Base-by-base conservation (phyloP, 1,139 yeast genomes). In the Yamadazyma epiphylla region DNA sequence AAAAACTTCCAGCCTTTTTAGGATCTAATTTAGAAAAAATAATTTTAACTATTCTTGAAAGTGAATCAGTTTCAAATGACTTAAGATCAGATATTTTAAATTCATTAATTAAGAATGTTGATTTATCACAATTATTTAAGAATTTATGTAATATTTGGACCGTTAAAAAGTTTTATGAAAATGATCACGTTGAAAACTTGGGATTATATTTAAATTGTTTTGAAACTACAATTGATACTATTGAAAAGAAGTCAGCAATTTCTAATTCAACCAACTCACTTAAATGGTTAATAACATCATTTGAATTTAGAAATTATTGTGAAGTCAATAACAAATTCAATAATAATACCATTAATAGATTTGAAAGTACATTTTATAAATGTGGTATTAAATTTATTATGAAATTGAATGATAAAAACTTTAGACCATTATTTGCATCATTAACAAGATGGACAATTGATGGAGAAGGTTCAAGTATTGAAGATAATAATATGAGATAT, bases 361-460 rank as follows among this genome's bases (percentile, higher is more conserved):
- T 89, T 39, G 97, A 89, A 53, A 71, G 86, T 20, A 72, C 84
- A 12, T 76, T 83, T 53, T 82, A 84, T 48, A 64, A 73, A 27
- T 76, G 89, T 54, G 91, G 87, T 25, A 76, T 89, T 42, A 67
- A 68, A 20, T 80, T 79, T 45, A 94, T 91, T 15, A 73, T 91
- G 81, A 89, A 91, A 56, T 73, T 94, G 57, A 91, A 91, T 51
- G 98, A 91, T 56, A 87, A 87, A 64, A 75, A 80, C 10, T 94
- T 91, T 73, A 77, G 97, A 51, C 98, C 98, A 15, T 62, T 87
- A 48, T 89, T 94, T 61, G 89, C 91, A 5, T 70, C 80, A 23
- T 67, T 87, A 49, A 88, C 83, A n/a, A 77, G 91, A 55, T 91
- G 98, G 98, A 94, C 96, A 3, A 74, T 85, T 43, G 80, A 77